Base-by-base conservation (phyloP, 2,329 filamentous ascomycete genomes). In the Aspergillus aculeatinus region DNA sequence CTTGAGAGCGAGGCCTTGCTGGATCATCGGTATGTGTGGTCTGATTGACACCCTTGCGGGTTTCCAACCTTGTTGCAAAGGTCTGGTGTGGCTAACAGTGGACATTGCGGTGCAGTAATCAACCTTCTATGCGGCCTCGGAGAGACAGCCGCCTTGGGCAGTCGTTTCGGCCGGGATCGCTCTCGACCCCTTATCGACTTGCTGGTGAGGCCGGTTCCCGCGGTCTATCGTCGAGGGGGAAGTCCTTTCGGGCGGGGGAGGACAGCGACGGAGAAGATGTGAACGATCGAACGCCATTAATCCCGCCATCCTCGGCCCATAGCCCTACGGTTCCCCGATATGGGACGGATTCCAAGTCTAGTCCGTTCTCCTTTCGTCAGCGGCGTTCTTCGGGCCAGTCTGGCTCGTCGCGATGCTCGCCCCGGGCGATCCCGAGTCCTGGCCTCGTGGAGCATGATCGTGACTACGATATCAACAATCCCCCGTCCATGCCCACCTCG, bases 1-100 rank as follows among this genome's bases (percentile, higher is more conserved):
- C 80, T 98, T 64, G 94, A 97, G 67, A 97, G 92, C 74, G 89
- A 96, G 72, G 88, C 86, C 7, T 79, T 98, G 66, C 80, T 98
- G 19, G 94, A 98, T 76, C 94, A 98, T 76, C 86, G 92, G 87
- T 90, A 78, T 63, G 78, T 64, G 51, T 50, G 52, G 27, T n/a
- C 12, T 48, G 4, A 5, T 33, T 27, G 23, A 10, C 5, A 33
- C 42, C 31, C 44, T 35, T 16, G 48, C 58, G 23, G 14, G 39
- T 44, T 21, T 23, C 35, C 23, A 14, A n/a, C 49, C 19, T 31
- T 49, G 12, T 2, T 25, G 39, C 19, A 27, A 52, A 35, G 54
- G 48, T 29, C 33, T 47, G 25, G 21, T 50, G 9, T 52, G 58
- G 53, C 57, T 65, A 51, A 63, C 54, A 16, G 56, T 27, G n/a